These are phyloP conservation scores for Neurospora sp. DNA, from an alignment of 495 filamentous ascomycete species.

Conservation along the genomic window DNA sequence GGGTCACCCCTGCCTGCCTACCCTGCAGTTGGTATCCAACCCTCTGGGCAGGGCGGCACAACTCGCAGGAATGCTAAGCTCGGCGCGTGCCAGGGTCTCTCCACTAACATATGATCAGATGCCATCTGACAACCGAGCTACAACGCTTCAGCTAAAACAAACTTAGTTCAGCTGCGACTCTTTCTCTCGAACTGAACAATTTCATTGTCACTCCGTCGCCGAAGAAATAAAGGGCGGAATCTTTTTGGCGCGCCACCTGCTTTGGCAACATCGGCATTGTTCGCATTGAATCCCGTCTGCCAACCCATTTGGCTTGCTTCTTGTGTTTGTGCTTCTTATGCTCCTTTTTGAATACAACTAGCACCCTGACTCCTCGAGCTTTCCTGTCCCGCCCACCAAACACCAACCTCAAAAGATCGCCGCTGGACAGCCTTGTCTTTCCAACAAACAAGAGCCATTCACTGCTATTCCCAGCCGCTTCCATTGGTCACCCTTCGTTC, in stretches of 20 bases:
- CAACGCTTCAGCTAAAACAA: background rate
- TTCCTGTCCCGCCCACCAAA: background rate
- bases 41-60: no score
- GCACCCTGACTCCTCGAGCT: background rate
- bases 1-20: no score
- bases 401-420: background rate
- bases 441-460: background rate
- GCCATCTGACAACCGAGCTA: background rate
- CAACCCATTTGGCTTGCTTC: background rate
- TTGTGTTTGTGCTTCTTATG: background rate
- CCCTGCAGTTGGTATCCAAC: no score
- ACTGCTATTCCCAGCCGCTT: background rate
- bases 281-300: background rate
- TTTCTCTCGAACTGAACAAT: background rate
- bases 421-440: background rate
- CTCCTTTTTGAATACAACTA: background rate
- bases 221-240: background rate
- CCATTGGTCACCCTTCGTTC: background rate
- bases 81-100: background rate
- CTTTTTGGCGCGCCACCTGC: background rate
- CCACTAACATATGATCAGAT: background rate
- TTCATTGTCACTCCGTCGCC: background rate
- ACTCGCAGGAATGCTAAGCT: background rate
- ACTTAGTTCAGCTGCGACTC: background rate
- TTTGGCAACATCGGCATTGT: background rate